Conservation (phyloP, 441 rosid genomes). For the Rhodomyrtus psidioides region DNA sequence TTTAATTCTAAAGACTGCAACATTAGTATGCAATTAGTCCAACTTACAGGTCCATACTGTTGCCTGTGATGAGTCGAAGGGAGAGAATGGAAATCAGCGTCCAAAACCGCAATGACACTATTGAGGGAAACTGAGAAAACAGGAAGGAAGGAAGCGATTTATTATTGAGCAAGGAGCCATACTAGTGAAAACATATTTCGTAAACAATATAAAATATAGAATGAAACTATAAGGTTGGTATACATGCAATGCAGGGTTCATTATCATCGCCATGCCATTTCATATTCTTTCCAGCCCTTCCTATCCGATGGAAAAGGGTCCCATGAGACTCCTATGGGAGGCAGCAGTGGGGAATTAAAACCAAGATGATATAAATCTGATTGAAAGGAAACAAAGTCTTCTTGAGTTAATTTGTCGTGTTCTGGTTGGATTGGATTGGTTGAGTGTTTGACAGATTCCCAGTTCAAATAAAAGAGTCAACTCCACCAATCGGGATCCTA, state of each 20-base stretch:
- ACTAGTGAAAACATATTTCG: background rate
- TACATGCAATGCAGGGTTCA: background rate
- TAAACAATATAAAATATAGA: background rate
- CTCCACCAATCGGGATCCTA: background rate
- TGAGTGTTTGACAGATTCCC: background rate
- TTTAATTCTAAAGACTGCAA: background rate
- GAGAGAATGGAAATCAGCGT: constrained; percentile 98
- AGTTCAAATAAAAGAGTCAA: background rate
- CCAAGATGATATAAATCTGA: background rate
- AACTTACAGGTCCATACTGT: constrained; percentile 98
- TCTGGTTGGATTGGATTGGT: background rate
- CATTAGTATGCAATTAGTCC: background rate
- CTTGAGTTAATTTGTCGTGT: background rate
- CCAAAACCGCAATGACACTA: constrained; percentile 98
- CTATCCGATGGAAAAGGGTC: too few relatives aligned
- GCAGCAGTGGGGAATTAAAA: background rate
- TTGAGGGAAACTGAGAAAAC: constrained; percentile 77
- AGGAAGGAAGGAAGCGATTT: background rate
- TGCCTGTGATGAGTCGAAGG: constrained; percentile 93
- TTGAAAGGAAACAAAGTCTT: background rate
- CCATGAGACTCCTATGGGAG: too few relatives aligned
- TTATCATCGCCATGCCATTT: background rate
- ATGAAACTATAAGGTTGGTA: background rate
- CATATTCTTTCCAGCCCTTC: background rate
- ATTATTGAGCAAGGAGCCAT: background rate